Evolutionary conservation across 2,329 filamentous ascomycete species (phyloP).

Genomic region (Aphanocladium album): DNA sequence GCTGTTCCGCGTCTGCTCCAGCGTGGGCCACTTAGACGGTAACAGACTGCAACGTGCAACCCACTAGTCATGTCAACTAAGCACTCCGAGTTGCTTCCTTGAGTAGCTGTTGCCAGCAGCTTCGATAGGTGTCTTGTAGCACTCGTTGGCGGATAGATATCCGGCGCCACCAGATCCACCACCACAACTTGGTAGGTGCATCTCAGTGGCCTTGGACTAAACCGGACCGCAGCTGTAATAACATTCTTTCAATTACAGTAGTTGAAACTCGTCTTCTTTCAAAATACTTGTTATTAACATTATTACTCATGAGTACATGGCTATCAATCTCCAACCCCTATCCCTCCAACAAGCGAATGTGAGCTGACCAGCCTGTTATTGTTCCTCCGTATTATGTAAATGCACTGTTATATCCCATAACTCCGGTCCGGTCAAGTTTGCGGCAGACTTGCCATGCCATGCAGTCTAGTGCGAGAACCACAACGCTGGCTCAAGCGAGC

Average conservation of each 20-base stretch:
- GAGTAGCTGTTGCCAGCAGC: background rate
- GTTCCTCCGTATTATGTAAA: background rate
- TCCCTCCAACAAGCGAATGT: background rate
- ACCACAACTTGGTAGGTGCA: background rate
- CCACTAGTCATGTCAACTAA: background rate
- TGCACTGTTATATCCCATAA: background rate
- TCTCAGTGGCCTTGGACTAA: too few relatives aligned
- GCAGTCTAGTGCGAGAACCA: background rate
- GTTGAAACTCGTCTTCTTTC: too few relatives aligned
- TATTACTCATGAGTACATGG: background rate
- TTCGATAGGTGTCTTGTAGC: background rate
- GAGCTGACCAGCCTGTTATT: background rate
- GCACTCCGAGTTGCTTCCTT: too few relatives aligned
- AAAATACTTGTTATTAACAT: constrained; percentile 5
- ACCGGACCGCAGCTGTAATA: too few relatives aligned
- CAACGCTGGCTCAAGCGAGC: background rate
- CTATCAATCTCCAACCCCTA: background rate
- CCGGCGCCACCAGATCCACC: background rate
- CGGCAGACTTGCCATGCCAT: background rate
- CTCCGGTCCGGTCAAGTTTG: background rate
- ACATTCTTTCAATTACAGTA: too few relatives aligned
- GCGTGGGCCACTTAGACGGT: background rate
- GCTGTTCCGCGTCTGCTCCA: background rate
- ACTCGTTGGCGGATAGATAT: background rate
- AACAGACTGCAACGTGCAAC: background rate